Base-by-base conservation (phyloP, 2,329 filamentous ascomycete species). In the Fusarium falciforme region DNA sequence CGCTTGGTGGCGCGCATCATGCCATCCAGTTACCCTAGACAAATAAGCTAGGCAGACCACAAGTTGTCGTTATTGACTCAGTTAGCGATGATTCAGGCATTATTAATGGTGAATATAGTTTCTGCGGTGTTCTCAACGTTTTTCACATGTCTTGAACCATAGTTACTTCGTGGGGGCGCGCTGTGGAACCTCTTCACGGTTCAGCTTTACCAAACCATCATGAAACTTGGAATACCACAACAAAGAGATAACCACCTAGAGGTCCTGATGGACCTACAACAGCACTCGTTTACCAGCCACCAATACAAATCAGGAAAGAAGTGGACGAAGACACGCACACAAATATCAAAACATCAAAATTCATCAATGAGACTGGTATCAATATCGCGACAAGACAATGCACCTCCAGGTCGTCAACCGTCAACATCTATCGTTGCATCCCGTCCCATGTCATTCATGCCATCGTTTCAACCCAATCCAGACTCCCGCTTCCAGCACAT, bases 391-490 rank as follows among this genome's bases (percentile, higher is more conserved):
- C 57, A 69, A 67, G 60, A 27, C 54, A 64, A 67, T 38, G 22
- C 42, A 58, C 66, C 67, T 58, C 54, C 61, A 27, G 47, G 27
- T 61, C 49, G 59, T 64, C 64, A 52, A 47, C 74, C 72, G 35
- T 77, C 74, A 76, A 77, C 49, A 69, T 75, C 55, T 70, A 40
- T 77, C 69, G 66, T 77, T 68, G 66, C 63, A 75, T 75, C 64
- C 62, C 49, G 52, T 69, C 44, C 63, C 67, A 42, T 67, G 58
- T 77, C 66, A 76, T 61, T 78, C 76, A 72, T 78, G 64, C 66
- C 74, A 62, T 78, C 70, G 67, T 76, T 70, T 55, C 58, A 67
- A 64, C 55, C 68, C 58, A 59, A 75, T 67, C 68, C 63, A 65
- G 71, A 78, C 64, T 72, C 71, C 66, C 38, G 59, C 65, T 72